Evolutionary conservation across 495 filamentous ascomycete species (phyloP), one percentile per base, ranked within the genome.

Genomic region (Penicillium arizonense): DNA sequence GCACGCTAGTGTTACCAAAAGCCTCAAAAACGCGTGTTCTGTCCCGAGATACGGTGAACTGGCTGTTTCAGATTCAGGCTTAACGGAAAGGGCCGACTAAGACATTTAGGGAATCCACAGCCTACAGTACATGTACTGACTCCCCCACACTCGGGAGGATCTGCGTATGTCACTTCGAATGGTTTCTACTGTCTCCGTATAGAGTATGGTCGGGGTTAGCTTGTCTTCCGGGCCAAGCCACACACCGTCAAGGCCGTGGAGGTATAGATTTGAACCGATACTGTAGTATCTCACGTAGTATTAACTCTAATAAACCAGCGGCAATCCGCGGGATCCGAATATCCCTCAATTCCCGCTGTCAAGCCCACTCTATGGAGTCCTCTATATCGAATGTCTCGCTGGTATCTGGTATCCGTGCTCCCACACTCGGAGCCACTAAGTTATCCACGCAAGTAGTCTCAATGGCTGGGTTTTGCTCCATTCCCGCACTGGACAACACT

Each of bases 11-110:
- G 52, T 14, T 37, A 41, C 34, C 38, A n/a, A 12, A 36, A 24
- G 49, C 42, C 46, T 63, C 50, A 50, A 61, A 57, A 64, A 64
- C 61, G 61, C 58, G 61, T 61, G 61, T 64, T 56, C 61, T 44
- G 45, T 52, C 41, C 34, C 32, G 8, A 34, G 38, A 26, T 50
- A 41, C 43, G 21, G 53, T 36, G 47, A 50, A 53, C 47, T 42
- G 45, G 55, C 58, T 64, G 70, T 73, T 73, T 73, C 70, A 73
- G 70, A 70, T 66, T 62, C 52, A 48, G 63, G 57, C 59, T 63
- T 44, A 42, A 52, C 61, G 55, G 56, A 56, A 59, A 49, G 59
- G 50, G 37, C 63, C 56, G 61, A 62, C 50, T 43, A 50, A 57
- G 49, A 54, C 18, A 18, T 18, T 18, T 18, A 30, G 28, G 5